phyloP scores from a whole-genome alignment of 495 filamentous ascomycete genomes.

The Podospora comata region DNA sequence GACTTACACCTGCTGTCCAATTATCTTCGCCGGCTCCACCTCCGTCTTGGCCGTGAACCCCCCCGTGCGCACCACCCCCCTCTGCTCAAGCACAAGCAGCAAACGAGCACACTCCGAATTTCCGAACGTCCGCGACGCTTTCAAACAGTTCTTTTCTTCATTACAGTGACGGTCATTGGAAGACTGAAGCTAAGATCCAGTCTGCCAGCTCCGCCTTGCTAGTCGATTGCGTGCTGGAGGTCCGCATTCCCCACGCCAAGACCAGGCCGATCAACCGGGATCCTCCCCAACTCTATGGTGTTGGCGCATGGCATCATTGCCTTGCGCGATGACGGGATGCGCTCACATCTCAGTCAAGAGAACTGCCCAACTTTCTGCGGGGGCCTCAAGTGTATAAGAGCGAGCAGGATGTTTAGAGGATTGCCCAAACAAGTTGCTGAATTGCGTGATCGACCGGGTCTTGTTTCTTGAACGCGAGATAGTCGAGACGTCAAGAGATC shows the following conservation, averaged over 20 bases:
- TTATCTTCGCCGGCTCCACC: background rate
- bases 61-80: background rate
- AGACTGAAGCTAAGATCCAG: background rate
- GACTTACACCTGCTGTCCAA: background rate
- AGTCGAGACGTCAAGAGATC: background rate
- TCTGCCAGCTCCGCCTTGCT: background rate
- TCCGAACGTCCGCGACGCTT: background rate
- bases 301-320: slow-evolving; percentile 15
- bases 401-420: background rate
- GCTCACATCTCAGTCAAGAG: background rate
- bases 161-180: background rate
- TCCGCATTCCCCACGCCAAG: slow-evolving; percentile 26
- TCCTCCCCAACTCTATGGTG: background rate
- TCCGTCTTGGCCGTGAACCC: background rate
- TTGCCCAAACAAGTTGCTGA: background rate
- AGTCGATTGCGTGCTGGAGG: slow-evolving; percentile 13
- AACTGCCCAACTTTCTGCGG: background rate
- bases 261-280: slow-evolving; percentile 10
- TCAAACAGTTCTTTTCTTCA: background rate
- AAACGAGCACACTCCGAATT: background rate
- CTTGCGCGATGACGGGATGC: slow-evolving; percentile 5
- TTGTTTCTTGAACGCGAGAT: background rate
- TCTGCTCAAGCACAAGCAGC: background rate
- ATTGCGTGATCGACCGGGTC: slow-evolving; percentile 8
- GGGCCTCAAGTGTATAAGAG: background rate